A percentile compares a stretch with the other conserved stretches of the same genome.
Evolutionary conservation across 768 basidiomycete species (phyloP).

Genomic region (Amanita subjunquillea): DNA sequence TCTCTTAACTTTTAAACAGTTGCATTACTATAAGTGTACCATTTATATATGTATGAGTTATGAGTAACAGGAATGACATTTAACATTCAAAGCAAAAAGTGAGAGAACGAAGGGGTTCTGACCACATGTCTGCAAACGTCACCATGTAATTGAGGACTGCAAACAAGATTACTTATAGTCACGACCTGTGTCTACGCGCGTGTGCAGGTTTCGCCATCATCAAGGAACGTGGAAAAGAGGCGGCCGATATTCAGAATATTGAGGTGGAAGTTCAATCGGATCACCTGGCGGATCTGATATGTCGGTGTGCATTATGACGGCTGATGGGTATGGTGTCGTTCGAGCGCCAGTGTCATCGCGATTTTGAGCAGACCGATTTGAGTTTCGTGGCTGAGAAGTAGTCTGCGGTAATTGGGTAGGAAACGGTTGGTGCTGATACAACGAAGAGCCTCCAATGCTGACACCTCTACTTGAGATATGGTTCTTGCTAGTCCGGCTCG

Average conservation of each 20-base stretch:
- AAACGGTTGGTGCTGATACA: background rate
- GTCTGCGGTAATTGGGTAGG: background rate
- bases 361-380: conserved; percentile 3
- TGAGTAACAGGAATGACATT: background rate
- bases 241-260: conserved; percentile 18
- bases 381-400: background rate
- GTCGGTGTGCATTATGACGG: conserved; percentile 19
- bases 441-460: background rate
- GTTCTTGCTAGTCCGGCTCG: background rate
- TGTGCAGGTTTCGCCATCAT: background rate
- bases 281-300: conserved; percentile 14
- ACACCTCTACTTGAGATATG: background rate
- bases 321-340: background rate
- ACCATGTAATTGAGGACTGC: background rate
- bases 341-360: background rate
- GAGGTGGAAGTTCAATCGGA: conserved; percentile 20
- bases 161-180: background rate
- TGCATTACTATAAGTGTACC: conserved; percentile 4
- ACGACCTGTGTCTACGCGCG: background rate
- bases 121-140: background rate
- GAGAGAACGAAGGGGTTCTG: background rate
- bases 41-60: background rate
- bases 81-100: background rate
- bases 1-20: background rate
- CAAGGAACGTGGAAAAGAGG: conserved; percentile 13